Evolutionary conservation across 208 protist genomes (phyloP), one percentile per base, ranked within the genome.

Genomic region (Acanthamoeba lenticulata): DNA sequence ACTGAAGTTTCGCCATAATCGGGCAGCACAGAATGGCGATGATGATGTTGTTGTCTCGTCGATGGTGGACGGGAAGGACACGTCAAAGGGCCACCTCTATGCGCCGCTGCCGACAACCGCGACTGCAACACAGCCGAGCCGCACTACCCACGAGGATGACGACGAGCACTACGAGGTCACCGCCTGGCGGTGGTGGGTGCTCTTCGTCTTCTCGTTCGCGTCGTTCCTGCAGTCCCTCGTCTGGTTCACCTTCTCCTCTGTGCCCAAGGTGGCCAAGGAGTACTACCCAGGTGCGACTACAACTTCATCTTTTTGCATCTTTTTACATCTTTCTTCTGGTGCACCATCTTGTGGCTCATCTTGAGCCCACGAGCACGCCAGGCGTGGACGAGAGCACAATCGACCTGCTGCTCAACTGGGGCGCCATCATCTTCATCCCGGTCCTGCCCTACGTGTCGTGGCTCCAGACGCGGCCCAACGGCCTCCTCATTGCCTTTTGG

Each of bases 201-300:
- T 91, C 24, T 91, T 91, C 85, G 40, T 91, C 4, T 91, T 91
- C 55, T 91, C 85, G n/a, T 91, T 91, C 60, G 49, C 85, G 15
- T 91, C 85, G 27, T 91, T 91, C 52, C 5, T 49, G 47, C 85
- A 91, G 85, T 91, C 57, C 15, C 85, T 91, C n/a, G 85, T 91
- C 36, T 91, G 85, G 85, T 91, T 91, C 85, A 91, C 85, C 55
- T 91, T 91, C 55, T 91, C 85, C 13, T 91, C 85, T 5, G 85
- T 91, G 85, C 85, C 85, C 85, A 91, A 91, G 40, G 85, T 74
- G 19, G 85, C 24, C 42, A 69, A 72, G 52, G 85, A 62, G 11
- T 91, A 74, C 60, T 91, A 91, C 11, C 60, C 85, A 0, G 49
- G 57, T 74, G 69, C 55, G 9, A n/a, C 11, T 34, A 55, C 74